Conservation (phyloP, 169 alveolate genomes). For the Plasmodium inui region DNA sequence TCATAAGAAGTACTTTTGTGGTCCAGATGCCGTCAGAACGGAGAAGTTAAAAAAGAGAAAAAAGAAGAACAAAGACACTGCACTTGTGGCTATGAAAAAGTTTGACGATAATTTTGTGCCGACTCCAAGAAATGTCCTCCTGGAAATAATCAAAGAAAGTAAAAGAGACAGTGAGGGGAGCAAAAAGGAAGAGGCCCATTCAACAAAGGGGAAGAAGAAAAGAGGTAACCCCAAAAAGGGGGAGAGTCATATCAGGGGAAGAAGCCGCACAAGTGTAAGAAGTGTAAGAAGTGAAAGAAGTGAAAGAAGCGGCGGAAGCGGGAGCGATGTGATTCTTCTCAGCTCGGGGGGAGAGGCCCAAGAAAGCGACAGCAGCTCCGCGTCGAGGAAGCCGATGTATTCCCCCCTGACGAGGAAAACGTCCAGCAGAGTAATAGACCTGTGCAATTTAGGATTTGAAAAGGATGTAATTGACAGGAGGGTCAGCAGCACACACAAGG, state of each 20-base stretch:
- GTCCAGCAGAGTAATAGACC: conserved; percentile 61
- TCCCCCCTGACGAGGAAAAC: conserved; percentile 68
- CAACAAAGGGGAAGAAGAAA: neutral
- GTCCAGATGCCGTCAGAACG: conserved; percentile 92
- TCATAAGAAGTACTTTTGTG: conserved; percentile 92
- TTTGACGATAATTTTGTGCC: conserved; percentile 77
- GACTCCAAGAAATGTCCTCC: conserved; percentile 77
- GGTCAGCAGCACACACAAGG: conserved; percentile 15
- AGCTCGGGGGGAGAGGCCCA: conserved; percentile 2
- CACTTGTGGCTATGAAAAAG: conserved; percentile 67
- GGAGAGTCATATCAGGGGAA: neutral
- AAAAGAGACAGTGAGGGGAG: conserved; percentile 39
- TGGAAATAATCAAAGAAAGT: conserved; percentile 78
- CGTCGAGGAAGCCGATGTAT: conserved; percentile 17
- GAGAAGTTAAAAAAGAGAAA: conserved; percentile 89
- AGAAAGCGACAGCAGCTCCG: neutral
- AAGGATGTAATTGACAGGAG: conserved; percentile 37
- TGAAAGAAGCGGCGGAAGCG: neutral
- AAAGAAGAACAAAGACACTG: conserved; percentile 78
- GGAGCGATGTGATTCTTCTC: neutral
- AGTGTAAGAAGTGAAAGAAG: neutral
- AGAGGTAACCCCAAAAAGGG: neutral
- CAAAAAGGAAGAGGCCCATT: neutral
- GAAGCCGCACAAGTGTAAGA: neutral
- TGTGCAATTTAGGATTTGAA: conserved; percentile 67